Percentiles rank a stretch among this genome's conserved stretches.
These are phyloP conservation scores for Xanthoceras sorbifolium DNA, from an alignment of 345 rosid species.

Conservation along the genomic window DNA sequence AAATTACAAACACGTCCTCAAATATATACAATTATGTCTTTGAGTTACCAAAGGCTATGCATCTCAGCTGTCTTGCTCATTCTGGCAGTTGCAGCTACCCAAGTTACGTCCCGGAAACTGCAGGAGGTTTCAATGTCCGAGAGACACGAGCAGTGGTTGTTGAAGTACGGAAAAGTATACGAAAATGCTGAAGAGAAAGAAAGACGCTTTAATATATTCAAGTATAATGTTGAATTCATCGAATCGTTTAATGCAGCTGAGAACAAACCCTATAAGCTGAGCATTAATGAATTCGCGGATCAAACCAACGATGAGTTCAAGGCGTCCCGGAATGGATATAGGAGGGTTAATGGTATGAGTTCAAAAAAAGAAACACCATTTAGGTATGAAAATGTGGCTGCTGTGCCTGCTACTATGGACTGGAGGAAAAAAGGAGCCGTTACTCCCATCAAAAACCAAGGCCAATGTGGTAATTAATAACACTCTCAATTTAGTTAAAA, in stretches of 20 bases:
- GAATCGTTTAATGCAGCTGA: conserved; percentile 31
- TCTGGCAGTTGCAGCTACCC: conserved; percentile 6
- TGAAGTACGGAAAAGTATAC: conserved; percentile 23
- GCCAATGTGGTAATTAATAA: conserved; percentile 42
- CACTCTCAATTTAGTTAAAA: no score
- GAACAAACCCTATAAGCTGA: conserved; percentile 39
- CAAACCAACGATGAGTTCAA: conserved; percentile 49
- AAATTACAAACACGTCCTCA: neutral
- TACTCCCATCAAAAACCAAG: conserved; percentile 46
- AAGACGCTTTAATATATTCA: conserved; percentile 31
- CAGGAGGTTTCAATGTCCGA: conserved; percentile 15
- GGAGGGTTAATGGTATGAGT: conserved; percentile 14
- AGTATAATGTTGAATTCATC: conserved; percentile 21
- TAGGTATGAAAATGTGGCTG: conserved; percentile 40
- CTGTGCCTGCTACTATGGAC: conserved; percentile 39
- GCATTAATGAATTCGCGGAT: conserved; percentile 47
- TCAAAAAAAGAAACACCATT: conserved; percentile 17
- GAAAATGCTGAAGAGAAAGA: conserved; percentile 22
- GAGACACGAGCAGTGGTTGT: conserved; percentile 45
- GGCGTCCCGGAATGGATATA: conserved; percentile 41
- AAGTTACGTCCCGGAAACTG: conserved; percentile 19
- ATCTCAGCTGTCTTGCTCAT: conserved; percentile 8
- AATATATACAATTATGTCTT: conserved; percentile 9
- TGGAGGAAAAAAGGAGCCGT: conserved; percentile 59
- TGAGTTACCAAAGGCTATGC: neutral